Evolutionary conservation across 2,329 filamentous ascomycete genomes (phyloP), one percentile per base, ranked within the genome.

Genomic region (Colletotrichum eremochloae): DNA sequence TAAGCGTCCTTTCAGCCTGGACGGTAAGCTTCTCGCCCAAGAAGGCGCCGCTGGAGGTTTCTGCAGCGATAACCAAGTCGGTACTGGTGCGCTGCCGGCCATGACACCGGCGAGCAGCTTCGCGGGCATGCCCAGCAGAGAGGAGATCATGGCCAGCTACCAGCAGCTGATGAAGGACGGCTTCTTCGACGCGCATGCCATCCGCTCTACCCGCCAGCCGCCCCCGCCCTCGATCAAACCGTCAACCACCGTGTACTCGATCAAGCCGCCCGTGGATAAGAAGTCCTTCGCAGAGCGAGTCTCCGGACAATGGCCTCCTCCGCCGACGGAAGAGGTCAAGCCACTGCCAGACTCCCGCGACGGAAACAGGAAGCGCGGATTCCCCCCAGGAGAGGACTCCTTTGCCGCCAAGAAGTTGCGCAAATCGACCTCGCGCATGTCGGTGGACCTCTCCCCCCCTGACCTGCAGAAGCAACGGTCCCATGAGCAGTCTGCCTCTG

Each of bases 181-280:
- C 71, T 90, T 90, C 84, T 90, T 90, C 78, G 83, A 85, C 58
- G 82, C 86, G 33, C 88, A 89, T 74, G 88, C 88, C 64, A 90
- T 90, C 73, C 86, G 87, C 72, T 89, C 87, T 5, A 88, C 87
- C 1, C 83, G 88, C 4, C 86, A 87, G 76, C 85, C 82, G 1
- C 77, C 78, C 31, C 79, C 77, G 50, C 55, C 71, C 62, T 64
- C 74, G 52, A 38, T 73, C 62, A 48, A 50, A 60, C 31, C 65
- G 62, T 44, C 74, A 63, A 61, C 65, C 52, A 61, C 72, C 67
- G 33, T 63, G 55, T 63, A 65, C 50, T 61, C 74, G 52, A 63
- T 57, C 44, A 61, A 67, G 58, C 64, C 73, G 68, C 52, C 72
- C 57, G 48, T 57, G 57, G 66, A 72, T 70, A 31, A 72, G 55